A percentile compares a stretch with the other conserved stretches of the same genome.
Evolutionary conservation across 2,329 filamentous ascomycete species (phyloP).

Genomic region (Hymenoscyphus fructigenus): DNA sequence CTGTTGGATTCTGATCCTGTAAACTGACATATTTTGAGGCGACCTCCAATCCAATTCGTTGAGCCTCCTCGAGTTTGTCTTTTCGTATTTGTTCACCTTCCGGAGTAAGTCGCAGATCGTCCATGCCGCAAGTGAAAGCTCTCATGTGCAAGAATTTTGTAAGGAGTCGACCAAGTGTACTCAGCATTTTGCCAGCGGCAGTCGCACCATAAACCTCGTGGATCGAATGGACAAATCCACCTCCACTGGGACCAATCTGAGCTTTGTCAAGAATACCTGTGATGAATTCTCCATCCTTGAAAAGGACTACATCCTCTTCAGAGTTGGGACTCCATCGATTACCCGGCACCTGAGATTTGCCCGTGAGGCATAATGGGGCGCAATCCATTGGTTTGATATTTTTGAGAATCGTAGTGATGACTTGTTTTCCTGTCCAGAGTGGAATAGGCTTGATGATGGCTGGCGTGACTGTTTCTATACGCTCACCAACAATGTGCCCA

Average conservation of each 20-base stretch:
- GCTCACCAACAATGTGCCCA: slow-evolving; percentile 79
- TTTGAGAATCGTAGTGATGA: slow-evolving; percentile 88
- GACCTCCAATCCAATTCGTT: slow-evolving; percentile 71
- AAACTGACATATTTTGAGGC: slow-evolving; percentile 88
- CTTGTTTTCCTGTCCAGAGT: slow-evolving; percentile 94
- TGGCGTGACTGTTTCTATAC: slow-evolving; percentile 77
- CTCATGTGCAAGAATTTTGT: slow-evolving; percentile 91
- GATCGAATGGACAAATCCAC: slow-evolving; percentile 86
- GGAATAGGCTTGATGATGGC: slow-evolving; percentile 77
- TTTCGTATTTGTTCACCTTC: slow-evolving; percentile 72
- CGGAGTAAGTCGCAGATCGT: slow-evolving; percentile 83
- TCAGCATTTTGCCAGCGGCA: slow-evolving; percentile 81
- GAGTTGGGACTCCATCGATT: slow-evolving; percentile 74
- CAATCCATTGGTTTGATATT: slow-evolving; percentile 82
- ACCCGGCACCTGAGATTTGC: slow-evolving; percentile 75
- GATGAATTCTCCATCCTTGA: slow-evolving; percentile 84
- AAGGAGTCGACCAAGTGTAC: slow-evolving; percentile 82
- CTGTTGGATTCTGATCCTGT: slow-evolving; percentile 59
- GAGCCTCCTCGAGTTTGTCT: slow-evolving; percentile 65
- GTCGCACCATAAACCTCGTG: slow-evolving; percentile 92
- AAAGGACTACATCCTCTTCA: slow-evolving; percentile 79
- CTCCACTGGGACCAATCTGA: slow-evolving; percentile 83
- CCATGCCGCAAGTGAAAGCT: slow-evolving; percentile 95
- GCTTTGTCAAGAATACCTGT: slow-evolving; percentile 93
- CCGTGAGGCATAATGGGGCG: slow-evolving; percentile 74